Percentiles rank a stretch among this genome's conserved stretches.
Conservation (phyloP, 2,329 filamentous ascomycete genomes). For the Orbilia oligospora region DNA sequence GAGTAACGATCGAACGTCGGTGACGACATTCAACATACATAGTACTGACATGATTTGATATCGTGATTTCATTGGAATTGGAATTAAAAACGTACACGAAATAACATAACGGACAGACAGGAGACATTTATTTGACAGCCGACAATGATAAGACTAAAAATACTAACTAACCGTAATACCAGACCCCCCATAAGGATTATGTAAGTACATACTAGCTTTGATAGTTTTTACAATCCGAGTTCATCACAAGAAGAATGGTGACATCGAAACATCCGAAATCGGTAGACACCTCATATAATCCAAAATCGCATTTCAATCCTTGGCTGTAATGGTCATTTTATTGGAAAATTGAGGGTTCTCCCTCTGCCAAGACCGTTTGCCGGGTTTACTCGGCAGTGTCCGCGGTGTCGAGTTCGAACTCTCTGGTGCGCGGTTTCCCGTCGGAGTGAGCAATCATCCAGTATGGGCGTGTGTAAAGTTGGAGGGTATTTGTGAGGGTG, state of each 20-base stretch:
- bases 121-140: neutral
- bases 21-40: slow-evolving; percentile 4
- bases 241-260: no score
- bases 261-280: neutral
- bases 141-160: no score
- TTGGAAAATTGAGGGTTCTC: slow-evolving; percentile 61
- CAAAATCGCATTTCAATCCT: neutral
- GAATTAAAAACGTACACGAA: neutral
- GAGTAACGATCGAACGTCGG: slow-evolving; percentile 8
- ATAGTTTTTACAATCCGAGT: no score
- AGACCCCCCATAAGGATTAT: no score
- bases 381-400: slow-evolving; percentile 40
- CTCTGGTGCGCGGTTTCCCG: slow-evolving; percentile 59
- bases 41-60: no score
- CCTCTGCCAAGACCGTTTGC: slow-evolving; percentile 60
- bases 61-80: neutral
- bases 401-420: slow-evolving; percentile 61
- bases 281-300: neutral
- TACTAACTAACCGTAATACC: no score
- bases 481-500: slow-evolving; percentile 61
- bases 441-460: slow-evolving; percentile 58
- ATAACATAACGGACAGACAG: neutral
- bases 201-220: no score
- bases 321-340: slow-evolving; percentile 60
- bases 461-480: slow-evolving; percentile 59